These are phyloP conservation scores for Arctium minus DNA, from an alignment of 129 eudicot species.

Conservation along the genomic window DNA sequence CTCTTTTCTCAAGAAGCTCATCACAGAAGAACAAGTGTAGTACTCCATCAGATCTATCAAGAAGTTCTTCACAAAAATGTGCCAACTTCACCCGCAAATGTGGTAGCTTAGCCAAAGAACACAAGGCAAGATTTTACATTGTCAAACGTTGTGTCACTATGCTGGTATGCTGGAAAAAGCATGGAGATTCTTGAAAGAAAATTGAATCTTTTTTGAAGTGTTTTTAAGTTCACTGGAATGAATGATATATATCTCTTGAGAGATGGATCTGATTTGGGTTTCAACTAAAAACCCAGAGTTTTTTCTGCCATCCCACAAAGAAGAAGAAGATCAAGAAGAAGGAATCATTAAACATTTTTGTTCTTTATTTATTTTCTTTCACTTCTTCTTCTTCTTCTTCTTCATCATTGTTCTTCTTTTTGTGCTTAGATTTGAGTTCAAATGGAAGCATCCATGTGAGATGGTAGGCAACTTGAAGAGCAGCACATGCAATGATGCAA, in stretches of 20 bases:
- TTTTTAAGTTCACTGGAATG: background rate
- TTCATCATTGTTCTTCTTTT: background rate
- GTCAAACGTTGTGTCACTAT: constrained; percentile 80
- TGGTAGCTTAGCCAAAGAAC: constrained; percentile 78
- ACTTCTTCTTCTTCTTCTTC: background rate
- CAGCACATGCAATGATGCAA: constrained; percentile 40
- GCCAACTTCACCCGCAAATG: constrained; percentile 67
- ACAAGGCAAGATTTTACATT: constrained; percentile 80
- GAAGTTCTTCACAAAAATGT: constrained; percentile 73
- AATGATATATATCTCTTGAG: background rate
- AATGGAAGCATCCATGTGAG: constrained; percentile 30
- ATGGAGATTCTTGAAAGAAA: constrained; percentile 61
- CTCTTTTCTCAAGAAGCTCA: constrained; percentile 53
- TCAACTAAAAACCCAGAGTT: background rate
- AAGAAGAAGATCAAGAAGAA: background rate
- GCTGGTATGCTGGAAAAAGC: constrained; percentile 78
- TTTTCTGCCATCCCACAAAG: constrained; percentile 35
- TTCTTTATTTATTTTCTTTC: background rate
- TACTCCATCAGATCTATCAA: constrained; percentile 39
- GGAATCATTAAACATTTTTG: constrained; percentile 13
- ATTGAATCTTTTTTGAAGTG: background rate
- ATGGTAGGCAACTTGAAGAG: constrained; percentile 32
- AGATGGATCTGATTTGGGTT: constrained; percentile 48
- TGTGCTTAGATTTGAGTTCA: constrained; percentile 39
- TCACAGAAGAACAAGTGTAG: constrained; percentile 45